Base-by-base conservation (phyloP, 768 basidiomycete genomes). In the Aureoboletus auriporus region DNA sequence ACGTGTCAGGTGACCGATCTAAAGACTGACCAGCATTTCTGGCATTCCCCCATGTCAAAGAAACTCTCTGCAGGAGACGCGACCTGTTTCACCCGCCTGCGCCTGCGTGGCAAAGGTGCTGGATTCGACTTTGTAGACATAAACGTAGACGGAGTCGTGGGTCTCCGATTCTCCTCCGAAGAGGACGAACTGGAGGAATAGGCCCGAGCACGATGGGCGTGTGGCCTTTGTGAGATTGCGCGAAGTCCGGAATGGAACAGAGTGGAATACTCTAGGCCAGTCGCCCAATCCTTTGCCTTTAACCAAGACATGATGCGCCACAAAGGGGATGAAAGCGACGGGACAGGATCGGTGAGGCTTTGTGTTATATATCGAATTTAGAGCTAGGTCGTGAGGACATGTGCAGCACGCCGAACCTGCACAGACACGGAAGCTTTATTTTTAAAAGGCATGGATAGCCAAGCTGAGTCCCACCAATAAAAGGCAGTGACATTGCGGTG, bases 231-330 rank as follows among this genome's bases (percentile, higher is more conserved):
- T 9, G 68, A 64, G 35, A 69, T 69, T 4, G 55, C 58, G n/a
- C 55, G 58, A 8, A 70, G 55, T 11, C 69, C 69, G 10, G 69
- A 71, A 42, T 68, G 60, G 46, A 70, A 70, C 41, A 70, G 36
- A 31, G 39, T 67, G 12, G 69, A 70, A 48, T 70, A 70, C 43
- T 66, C 65, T 20, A 62, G 49, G 5, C 62, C 66, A 0, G 57
- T 57, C 34, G 47, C 50, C 66, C 56, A 66, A 37, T 66, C 65
- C 29, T 52, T 68, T 9, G 50, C 59, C 28, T 62, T 62, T 27
- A 66, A 41, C 65, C 64, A 66, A 49, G 66, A 66, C 66, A 66
- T 68, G 34, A n/a, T 8, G 34, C 27, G 33, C 33, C 31, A 16
- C 26, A 6, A 39, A 17, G 20, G 16, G 8, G 12, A 39, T 13